Conservation (phyloP, 2,329 filamentous ascomycete species). For the Paecilomyces sp. region DNA sequence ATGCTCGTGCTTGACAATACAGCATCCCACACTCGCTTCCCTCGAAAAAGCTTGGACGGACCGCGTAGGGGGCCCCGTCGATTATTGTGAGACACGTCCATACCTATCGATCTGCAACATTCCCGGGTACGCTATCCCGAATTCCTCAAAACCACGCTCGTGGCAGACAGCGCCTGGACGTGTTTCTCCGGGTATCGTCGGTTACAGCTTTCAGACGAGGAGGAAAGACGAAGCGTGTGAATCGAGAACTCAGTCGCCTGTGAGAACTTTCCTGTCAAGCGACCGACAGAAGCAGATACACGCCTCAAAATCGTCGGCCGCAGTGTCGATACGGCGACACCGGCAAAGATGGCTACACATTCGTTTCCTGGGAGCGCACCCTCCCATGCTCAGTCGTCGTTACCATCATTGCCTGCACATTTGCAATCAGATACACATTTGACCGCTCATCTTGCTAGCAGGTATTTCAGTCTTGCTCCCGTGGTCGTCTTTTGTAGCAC, state of each 20-base stretch:
- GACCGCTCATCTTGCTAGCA: constrained; percentile 45
- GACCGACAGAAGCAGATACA: background rate
- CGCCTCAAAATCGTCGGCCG: background rate
- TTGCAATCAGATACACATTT: constrained; percentile 46
- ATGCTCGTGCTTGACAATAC: background rate
- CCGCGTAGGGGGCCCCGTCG: background rate
- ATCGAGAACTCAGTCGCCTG: background rate
- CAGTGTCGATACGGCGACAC: constrained; percentile 2
- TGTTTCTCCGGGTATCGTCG: background rate
- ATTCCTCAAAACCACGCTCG: background rate
- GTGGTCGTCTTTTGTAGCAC: background rate
- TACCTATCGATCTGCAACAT: background rate
- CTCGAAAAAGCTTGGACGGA: background rate
- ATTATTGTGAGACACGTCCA: background rate
- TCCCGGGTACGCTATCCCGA: background rate
- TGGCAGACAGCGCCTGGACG: background rate
- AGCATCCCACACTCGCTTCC: background rate
- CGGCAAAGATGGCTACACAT: constrained; percentile 30
- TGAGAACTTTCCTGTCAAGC: background rate
- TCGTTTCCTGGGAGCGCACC: constrained; percentile 38
- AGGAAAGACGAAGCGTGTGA: background rate
- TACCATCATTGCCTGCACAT: constrained; percentile 77
- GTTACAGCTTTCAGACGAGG: background rate
- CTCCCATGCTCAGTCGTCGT: constrained; percentile 70
- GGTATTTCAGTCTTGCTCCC: constrained; percentile 22